A percentile compares a stretch with the other conserved stretches of the same genome.
Evolutionary conservation across 805 yeast genomes (phyloP).

Genomic region (Candida endomychidarum): DNA sequence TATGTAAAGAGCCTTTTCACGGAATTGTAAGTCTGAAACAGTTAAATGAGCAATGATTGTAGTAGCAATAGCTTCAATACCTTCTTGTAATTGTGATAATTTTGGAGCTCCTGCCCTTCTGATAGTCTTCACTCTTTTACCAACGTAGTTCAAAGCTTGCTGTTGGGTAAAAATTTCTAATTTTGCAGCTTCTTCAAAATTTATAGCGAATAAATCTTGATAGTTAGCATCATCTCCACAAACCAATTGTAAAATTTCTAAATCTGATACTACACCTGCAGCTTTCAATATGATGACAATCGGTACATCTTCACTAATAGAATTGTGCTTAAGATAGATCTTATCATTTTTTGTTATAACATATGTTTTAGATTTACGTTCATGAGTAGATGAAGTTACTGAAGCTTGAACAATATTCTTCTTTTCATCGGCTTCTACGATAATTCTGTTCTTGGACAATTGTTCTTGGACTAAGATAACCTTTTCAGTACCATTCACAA

Average conservation of each 20-base stretch:
- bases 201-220: slow-evolving; percentile 90
- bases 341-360: slow-evolving; percentile 89
- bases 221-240: slow-evolving; percentile 87
- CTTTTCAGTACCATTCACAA: slow-evolving; percentile 97
- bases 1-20: slow-evolving; percentile 90
- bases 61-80: slow-evolving; percentile 94
- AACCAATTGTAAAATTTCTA: slow-evolving; percentile 89
- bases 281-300: slow-evolving; percentile 92
- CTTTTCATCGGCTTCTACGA: slow-evolving; percentile 96
- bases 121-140: slow-evolving; percentile 87
- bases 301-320: slow-evolving; percentile 93
- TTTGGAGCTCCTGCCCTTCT: slow-evolving; percentile 85
- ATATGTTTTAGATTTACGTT: slow-evolving; percentile 95
- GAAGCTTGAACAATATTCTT: slow-evolving; percentile 95
- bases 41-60: slow-evolving; percentile 94
- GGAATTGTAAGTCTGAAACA: slow-evolving; percentile 78
- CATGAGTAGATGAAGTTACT: slow-evolving; percentile 97
- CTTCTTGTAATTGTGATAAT: slow-evolving; percentile 82
- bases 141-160: slow-evolving; percentile 90
- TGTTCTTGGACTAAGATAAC: slow-evolving; percentile 97
- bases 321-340: slow-evolving; percentile 90
- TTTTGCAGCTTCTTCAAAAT: slow-evolving; percentile 90
- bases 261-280: slow-evolving; percentile 88
- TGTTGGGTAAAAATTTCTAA: slow-evolving; percentile 85
- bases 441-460: slow-evolving; percentile 92